A percentile compares a stretch with the other conserved stretches of the same genome.
Evolutionary conservation across 2,329 filamentous ascomycete genomes (phyloP).

Genomic region (Botrytis porri): DNA sequence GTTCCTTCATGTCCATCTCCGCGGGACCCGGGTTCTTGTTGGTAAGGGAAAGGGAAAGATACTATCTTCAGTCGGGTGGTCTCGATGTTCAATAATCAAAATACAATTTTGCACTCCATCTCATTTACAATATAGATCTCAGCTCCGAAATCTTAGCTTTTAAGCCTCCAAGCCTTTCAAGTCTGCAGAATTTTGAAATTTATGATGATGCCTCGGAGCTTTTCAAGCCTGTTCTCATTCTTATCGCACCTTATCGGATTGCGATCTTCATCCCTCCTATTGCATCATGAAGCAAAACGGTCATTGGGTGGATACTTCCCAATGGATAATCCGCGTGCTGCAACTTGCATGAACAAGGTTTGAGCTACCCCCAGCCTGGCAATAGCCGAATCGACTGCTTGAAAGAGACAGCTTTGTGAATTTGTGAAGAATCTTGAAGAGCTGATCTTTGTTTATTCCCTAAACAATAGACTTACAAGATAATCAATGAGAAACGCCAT

Average conservation of each 20-base stretch:
- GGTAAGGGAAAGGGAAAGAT: not conserved
- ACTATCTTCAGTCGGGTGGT: not conserved
- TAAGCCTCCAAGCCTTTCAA: not conserved
- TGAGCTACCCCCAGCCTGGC: not conserved
- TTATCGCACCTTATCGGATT: constrained; percentile 16
- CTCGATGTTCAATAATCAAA: not conserved
- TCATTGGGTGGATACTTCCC: constrained; percentile 2
- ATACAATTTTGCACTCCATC: not conserved
- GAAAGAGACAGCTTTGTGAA: not conserved
- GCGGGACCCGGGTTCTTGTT: not conserved
- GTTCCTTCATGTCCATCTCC: not conserved
- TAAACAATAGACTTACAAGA: not conserved
- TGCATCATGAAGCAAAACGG: constrained; percentile 11
- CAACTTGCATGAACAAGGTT: not conserved
- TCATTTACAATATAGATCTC: not conserved
- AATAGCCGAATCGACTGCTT: not conserved
- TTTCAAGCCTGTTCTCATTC: not conserved
- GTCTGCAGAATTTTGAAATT: not conserved
- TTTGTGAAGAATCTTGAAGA: not conserved
- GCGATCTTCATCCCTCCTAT: constrained; percentile 10
- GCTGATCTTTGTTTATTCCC: not conserved
- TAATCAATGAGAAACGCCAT: not conserved
- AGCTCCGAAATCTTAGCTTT: not conserved
- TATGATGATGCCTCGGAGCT: not conserved
- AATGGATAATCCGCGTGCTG: not conserved